Conservation (phyloP, 2,329 filamentous ascomycete species). For the Calycina marina region DNA sequence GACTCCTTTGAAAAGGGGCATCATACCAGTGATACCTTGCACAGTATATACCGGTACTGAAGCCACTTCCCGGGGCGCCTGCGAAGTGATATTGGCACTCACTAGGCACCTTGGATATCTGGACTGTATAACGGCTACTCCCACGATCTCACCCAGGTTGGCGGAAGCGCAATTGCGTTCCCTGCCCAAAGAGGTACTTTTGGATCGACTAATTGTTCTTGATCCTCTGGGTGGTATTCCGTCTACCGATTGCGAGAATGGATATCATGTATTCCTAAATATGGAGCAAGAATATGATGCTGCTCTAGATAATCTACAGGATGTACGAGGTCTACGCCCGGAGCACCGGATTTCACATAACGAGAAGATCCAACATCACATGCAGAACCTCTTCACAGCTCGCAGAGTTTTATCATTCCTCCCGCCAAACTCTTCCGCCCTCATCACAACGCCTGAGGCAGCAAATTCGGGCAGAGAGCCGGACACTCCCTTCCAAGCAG, state of each 20-base stretch:
- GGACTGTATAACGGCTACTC: conserved; percentile 24
- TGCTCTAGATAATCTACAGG: conserved; percentile 47
- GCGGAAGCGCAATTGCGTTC: conserved; percentile 25
- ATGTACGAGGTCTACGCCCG: conserved; percentile 1
- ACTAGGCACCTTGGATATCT: conserved; percentile 62
- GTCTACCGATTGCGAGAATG: conserved; percentile 41
- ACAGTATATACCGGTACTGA: conserved; percentile 43
- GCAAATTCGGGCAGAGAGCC: conserved; percentile 31
- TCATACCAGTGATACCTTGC: conserved; percentile 55
- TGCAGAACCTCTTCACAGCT: conserved; percentile 61
- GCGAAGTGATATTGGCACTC: conserved; percentile 61
- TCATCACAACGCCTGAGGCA: conserved; percentile 76
- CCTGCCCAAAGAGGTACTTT: conserved; percentile 37
- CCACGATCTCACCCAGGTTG: conserved; percentile 28
- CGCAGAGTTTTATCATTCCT: conserved; percentile 58
- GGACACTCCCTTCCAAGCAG: conserved; percentile 21
- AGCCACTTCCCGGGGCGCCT: conserved; percentile 32
- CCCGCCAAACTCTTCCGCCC: conserved; percentile 71
- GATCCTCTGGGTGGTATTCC: conserved; percentile 81
- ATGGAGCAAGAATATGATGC: conserved; percentile 74
- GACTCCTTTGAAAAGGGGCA: conserved; percentile 49
- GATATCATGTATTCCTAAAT: conserved; percentile 77
- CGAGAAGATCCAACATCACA: conserved; percentile 30
- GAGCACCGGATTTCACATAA: conserved; percentile 1
- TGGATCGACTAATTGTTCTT: conserved; percentile 80